These are phyloP conservation scores for Xylaria scruposa DNA, from an alignment of 495 filamentous ascomycete species.

Conservation along the genomic window DNA sequence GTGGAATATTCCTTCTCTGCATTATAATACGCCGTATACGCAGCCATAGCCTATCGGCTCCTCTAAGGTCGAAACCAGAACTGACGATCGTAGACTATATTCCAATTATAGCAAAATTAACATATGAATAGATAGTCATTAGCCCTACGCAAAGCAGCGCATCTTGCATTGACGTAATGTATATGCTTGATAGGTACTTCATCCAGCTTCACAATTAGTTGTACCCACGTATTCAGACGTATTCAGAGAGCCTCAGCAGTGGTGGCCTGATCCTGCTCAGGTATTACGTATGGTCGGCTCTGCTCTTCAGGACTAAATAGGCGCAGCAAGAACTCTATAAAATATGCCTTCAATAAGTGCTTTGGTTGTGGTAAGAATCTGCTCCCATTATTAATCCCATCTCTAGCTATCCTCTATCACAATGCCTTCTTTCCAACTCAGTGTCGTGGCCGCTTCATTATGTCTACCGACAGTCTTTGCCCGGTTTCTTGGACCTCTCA, in stretches of 20 bases:
- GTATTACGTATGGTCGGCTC: not conserved
- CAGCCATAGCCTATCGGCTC: not conserved
- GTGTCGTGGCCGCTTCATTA: not conserved
- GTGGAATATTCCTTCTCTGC: not conserved
- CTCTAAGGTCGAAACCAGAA: not conserved
- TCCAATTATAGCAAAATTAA: not conserved
- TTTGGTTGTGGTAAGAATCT: not conserved
- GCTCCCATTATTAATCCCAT: not conserved
- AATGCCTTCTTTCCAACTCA: not conserved
- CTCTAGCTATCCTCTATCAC: not conserved
- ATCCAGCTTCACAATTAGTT: not conserved
- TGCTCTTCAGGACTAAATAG: not conserved
- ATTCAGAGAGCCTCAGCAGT: not conserved
- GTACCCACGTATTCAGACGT: not conserved
- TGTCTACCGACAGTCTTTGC: conserved; percentile 31
- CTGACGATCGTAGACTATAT: not conserved
- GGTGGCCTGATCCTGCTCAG: not conserved
- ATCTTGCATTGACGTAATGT: not conserved
- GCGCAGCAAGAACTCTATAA: not conserved
- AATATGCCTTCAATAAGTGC: not conserved
- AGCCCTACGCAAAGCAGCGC: not conserved
- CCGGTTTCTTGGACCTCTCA: conserved; percentile 44
- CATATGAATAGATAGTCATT: not conserved
- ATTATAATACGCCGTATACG: conserved; percentile 13
- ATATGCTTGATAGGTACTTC: not conserved